Conservation (phyloP, 1,284 basidiomycete genomes). For the Trametes polyzona region DNA sequence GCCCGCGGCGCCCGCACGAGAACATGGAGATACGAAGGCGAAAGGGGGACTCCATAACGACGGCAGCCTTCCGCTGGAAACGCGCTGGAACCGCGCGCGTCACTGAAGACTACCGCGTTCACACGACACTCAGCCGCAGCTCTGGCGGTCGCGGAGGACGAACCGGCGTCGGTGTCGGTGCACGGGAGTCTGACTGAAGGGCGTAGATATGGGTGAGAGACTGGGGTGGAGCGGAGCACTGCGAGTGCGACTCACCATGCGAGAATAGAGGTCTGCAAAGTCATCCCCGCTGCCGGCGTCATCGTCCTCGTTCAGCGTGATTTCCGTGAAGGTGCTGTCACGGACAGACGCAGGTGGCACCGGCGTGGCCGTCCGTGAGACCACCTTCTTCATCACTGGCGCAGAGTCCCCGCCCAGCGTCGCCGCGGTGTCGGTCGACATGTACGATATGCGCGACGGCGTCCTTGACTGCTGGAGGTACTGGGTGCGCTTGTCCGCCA, state of each 20-base stretch:
- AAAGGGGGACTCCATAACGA: constrained; percentile 5
- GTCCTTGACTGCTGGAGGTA: constrained; percentile 15
- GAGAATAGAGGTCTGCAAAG: constrained; percentile 13
- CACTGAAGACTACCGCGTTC: not conserved
- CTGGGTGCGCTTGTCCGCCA: constrained; percentile 7
- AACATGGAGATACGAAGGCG: constrained; percentile 4
- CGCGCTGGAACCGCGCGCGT: not conserved
- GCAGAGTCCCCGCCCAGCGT: not conserved
- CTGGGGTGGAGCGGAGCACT: not conserved
- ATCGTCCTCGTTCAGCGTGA: constrained; percentile 7
- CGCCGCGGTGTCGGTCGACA: not conserved
- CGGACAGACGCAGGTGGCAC: constrained; percentile 7
- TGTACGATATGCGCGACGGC: constrained; percentile 2
- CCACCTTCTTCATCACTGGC: constrained; percentile 4
- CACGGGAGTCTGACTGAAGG: too few relatives aligned
- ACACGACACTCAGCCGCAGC: constrained; percentile 16
- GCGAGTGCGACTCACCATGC: constrained; percentile 11
- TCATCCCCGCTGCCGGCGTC: constrained; percentile 6
- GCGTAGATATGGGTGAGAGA: too few relatives aligned
- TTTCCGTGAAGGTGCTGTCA: constrained; percentile 12
- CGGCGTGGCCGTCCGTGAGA: constrained; percentile 5
- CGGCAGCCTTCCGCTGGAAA: constrained; percentile 1
- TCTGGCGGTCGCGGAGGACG: constrained; percentile 20
- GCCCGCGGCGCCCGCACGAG: not conserved
- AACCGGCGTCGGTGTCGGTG: too few relatives aligned